Evolutionary conservation across 176 grass and related monocot species (phyloP), one percentile per base, ranked within the genome.

Genomic region (Raddia distichophylla): DNA sequence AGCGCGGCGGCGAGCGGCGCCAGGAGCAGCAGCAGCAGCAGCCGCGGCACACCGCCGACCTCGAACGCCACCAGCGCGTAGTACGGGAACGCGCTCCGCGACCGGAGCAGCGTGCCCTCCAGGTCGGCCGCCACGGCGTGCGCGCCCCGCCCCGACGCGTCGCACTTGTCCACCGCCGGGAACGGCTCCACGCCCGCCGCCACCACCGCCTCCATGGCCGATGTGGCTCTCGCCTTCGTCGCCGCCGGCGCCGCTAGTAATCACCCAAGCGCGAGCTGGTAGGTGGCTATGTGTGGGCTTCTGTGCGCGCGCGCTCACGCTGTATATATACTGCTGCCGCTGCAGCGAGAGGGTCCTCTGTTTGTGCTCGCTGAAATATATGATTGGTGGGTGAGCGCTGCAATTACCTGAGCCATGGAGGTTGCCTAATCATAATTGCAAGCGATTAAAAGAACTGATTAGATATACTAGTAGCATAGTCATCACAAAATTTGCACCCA

Each of bases 1-100:
- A 97, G 89, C 10, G 71, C 12, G 8, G 54, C 62, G 7, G 83
- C 90, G 2, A 97, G 11, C 2, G 93, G 93, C 47, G 77, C 32
- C 1, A 87, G 46, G 15, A 93, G 71, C 45, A 97, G 89, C 12
- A 97, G 77, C 10, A 93, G 60, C 2, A 87, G 71, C 12, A 97
- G 89, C 3, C 94, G 89, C 10, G 84, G 74, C 51, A 87, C 77
- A 18, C 94, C 87, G 50, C 91, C 89, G 12, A 80, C 32, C 74
- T 97, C 94, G 79, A 92, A 97, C 2, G 94, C 89, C 15, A 97
- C 73, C 19, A 97, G 75, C 42, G 91, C 94, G 83, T 91, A 92
- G 91, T 97, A 97, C 2, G 94, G 82, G 85, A 97, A 97, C 15
- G 86, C 78, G 89, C 87, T 92, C 5, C 82, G 65, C 32, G 84